Base-by-base conservation (phyloP, 2,329 filamentous ascomycete genomes). In the Aphanocladium album region DNA sequence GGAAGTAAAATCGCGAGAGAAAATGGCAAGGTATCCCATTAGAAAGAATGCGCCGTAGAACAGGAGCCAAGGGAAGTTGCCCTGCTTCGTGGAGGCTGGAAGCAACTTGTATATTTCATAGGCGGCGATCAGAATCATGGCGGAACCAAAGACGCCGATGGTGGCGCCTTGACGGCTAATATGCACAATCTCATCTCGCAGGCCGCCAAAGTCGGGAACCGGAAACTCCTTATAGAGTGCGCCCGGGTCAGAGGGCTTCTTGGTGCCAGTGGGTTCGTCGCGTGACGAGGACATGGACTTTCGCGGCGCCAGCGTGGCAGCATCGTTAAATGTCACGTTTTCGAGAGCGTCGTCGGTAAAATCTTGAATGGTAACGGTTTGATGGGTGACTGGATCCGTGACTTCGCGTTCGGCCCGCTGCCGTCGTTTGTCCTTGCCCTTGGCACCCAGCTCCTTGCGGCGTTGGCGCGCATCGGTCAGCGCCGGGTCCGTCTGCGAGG, bases 301-400 rank as follows among this genome's bases (percentile, higher is more conserved):
- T 30, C 58, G 33, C 5, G 46, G 53, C 17, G 25, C 25, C 43
- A 57, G 27, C 37, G 52, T 61, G 39, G 53, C 46, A 16, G 60
- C 60, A 5, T 73, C 64, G 47, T 74, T 71, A 19, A 62, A 57
- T 11, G 70, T 68, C 19, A 72, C 64, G 8, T 71, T 66, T 17
- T 76, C 68, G 14, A 90, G 75, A 57, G 88, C 85, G 43, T 84
- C 81, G 30, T 81, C 78, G 0, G 87, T 89, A 66, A 86, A 86
- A 68, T 90, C 88, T 68, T 89, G 85, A 39, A 90, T 87, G 39
- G 74, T 77, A 52, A 90, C 80, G 1, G 87, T 87, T 2, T 90
- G 77, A 72, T 90, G 88, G 1, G 88, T 91, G 43, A 90, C 80
- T 0, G 88, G 88, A 67, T 91, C 88, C 1, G 87, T 90, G 51